Base-by-base conservation (phyloP, 768 basidiomycete genomes). In the Boletus rubroflammeus region DNA sequence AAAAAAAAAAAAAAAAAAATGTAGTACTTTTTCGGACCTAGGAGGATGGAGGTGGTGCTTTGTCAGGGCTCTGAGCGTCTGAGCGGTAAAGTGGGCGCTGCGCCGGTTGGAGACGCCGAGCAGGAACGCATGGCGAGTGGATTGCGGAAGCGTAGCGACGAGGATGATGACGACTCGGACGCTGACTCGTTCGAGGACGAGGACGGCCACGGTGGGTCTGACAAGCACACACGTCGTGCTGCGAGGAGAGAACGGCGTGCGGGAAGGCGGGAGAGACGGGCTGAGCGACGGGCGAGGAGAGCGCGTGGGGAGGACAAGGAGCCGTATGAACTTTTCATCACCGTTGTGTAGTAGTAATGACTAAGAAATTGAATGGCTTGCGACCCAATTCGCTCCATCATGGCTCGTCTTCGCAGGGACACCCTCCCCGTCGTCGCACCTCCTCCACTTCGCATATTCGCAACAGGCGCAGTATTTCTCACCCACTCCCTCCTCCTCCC, bases 391-490 rank as follows among this genome's bases (percentile, higher is more conserved):
- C 42, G 54, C 5, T 46, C 39, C 38, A 49, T 35, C 40, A 70
- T 69, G 68, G 59, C 67, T 6, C 68, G 68, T 31, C 58, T 70
- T 1, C 67, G 68, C 11, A 56, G 65, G 15, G 69, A 69, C 55
- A 68, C 66, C 0, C 43, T 48, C 25, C 55, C 51, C 34, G 42
- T 36, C 50, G 14, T 58, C 62, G 39, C 63, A 55, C 44, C 63
- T 0, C 51, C 65, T 13, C 58, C 56, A 0, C 75, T 90, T 17
- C 85, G 89, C 41, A 82, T 93, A 25, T 80, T 93, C 38, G 87
- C 88, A 2, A 84, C 85, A 13, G 90, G 90, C 14, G 88, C 90
- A 10, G 78, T 93, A 38, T 93, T 93, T 66, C 70, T 88, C 41
- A 89, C 88, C 6, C 84, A 91, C 67, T 85, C 83, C 0, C 78